These are phyloP conservation scores for Sanguinoderma infundibulare DNA, from an alignment of 1,284 basidiomycete species.

Conservation along the genomic window DNA sequence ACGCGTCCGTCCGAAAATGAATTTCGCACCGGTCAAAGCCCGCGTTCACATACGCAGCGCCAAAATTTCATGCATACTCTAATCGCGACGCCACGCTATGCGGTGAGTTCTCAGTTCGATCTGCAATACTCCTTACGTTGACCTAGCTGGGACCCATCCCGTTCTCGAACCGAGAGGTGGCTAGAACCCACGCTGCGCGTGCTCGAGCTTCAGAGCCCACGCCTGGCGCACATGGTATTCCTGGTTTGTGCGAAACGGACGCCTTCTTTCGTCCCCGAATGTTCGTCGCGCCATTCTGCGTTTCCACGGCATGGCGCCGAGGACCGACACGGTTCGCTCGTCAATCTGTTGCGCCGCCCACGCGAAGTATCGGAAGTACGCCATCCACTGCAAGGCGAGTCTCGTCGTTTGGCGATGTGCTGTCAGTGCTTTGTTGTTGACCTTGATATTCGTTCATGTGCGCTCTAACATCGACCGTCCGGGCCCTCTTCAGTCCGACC, in stretches of 20 bases:
- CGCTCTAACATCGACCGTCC: no score
- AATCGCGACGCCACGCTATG: not conserved
- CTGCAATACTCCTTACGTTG: not conserved
- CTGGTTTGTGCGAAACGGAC: not conserved
- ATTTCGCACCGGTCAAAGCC: no score
- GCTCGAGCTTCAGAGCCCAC: not conserved
- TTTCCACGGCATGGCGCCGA: not conserved
- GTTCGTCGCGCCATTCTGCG: not conserved
- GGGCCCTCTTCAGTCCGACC: no score
- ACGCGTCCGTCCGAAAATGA: no score
- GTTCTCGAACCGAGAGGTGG: not conserved
- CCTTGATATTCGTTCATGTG: no score
- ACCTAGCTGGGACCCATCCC: not conserved
- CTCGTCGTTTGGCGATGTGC: no score
- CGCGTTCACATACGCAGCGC: no score
- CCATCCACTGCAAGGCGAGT: no score
- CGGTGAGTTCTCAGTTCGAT: not conserved
- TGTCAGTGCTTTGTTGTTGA: no score
- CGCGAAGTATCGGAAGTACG: no score
- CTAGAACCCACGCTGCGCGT: not conserved
- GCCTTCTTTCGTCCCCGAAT: not conserved
- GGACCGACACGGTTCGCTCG: not conserved
- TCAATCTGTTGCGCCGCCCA: not conserved
- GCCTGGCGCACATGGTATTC: not conserved
- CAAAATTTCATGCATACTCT: not conserved